Percentiles rank a stretch among this genome's conserved stretches.
These are phyloP conservation scores for Entamoeba histolytica DNA, from an alignment of 208 protist genomes.

Conservation along the genomic window DNA sequence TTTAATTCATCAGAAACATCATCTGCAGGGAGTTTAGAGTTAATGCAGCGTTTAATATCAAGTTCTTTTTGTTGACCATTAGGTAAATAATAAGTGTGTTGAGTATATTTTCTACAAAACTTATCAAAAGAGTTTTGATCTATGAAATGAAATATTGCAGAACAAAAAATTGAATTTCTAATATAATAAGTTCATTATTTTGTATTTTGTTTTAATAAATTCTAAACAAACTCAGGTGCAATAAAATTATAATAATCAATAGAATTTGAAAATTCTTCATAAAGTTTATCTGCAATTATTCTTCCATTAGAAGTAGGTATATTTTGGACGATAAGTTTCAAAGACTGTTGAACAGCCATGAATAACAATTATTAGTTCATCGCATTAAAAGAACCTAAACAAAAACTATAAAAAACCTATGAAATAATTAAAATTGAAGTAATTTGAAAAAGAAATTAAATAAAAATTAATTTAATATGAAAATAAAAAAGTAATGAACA, in stretches of 20 bases:
- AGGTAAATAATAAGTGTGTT: background rate
- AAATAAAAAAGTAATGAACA: too few relatives aligned
- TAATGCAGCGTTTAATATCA: background rate
- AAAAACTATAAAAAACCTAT: too few relatives aligned
- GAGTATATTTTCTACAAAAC: background rate
- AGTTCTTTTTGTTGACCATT: background rate
- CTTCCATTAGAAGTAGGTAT: background rate
- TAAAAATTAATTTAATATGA: too few relatives aligned
- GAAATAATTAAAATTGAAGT: too few relatives aligned
- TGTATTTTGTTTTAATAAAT: background rate
- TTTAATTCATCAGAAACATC: background rate
- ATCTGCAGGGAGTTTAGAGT: background rate
- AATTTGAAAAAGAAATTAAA: too few relatives aligned
- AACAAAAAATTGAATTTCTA: background rate
- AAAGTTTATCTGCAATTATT: background rate
- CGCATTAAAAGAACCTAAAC: too few relatives aligned
- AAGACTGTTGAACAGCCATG: too few relatives aligned
- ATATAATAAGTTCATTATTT: background rate
- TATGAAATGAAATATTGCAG: background rate
- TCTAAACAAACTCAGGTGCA: background rate
- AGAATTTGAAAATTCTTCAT: background rate
- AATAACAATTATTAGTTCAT: too few relatives aligned
- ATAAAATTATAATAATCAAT: background rate
- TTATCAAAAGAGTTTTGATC: background rate
- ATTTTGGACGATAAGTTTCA: background rate